Evolutionary conservation across 768 basidiomycete species (phyloP), one percentile per base, ranked within the genome.

Genomic region (Trametes cinnabarina): DNA sequence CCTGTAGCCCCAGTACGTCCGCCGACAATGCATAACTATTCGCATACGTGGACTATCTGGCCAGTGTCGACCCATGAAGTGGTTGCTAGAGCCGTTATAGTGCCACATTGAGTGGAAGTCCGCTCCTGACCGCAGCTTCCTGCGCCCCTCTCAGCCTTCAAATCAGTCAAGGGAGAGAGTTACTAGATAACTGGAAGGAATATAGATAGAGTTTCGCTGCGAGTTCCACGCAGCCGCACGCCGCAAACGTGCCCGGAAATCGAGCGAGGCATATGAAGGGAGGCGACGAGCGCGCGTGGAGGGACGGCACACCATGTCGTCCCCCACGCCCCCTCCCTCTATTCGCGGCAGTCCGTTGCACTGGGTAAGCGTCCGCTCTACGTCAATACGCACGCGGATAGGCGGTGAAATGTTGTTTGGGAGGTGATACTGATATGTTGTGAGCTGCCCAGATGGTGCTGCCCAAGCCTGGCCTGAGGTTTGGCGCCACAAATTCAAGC

Each of bases 391-490:
- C 25, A 26, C 44, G 44, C 15, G 25, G 32, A 14, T n/a, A 20
- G 11, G 26, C 17, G 47, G 37, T 30, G 15, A 15, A n/a, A 22
- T 17, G 40, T 8, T 35, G 7, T 4, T 50, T 23, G 50, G 17
- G 25, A 42, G 8, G 40, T 22, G 8, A 41, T 35, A 9, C 34
- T 30, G 46, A 44, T 41, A 10, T 46, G 32, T 41, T 47, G 35
- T 46, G 50, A 28, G 50, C n/a, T n/a, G n/a, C n/a, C n/a, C 58
- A 69, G 68, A 65, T 69, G 58, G 70, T 84, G 58, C 67, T 80
- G 67, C 81, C 82, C 71, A 79, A 75, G 71, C 82, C 82, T 28
- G 63, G 70, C 58, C 56, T 68, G 61, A 57, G 53, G 62, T 57
- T 61, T 51, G 62, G 61, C 65, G 63, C 63, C 79, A 80, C 64